Evolutionary conservation across 1,284 basidiomycete genomes (phyloP).

Genomic region (Pisolithus thermaeus): DNA sequence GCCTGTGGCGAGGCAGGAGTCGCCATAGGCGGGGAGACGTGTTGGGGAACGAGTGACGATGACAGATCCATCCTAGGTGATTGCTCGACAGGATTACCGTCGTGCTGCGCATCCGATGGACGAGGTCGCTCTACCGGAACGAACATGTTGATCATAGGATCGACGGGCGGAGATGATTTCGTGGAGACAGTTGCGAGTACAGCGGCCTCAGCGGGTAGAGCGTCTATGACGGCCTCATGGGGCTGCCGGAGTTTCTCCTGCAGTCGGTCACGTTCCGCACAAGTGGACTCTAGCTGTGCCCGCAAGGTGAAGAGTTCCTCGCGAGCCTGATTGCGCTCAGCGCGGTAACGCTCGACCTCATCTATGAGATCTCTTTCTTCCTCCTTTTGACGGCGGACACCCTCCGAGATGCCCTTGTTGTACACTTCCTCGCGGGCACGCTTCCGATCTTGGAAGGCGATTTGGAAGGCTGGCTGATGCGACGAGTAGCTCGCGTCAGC

Average conservation of each 20-base stretch:
- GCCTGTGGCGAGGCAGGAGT: slow-evolving; percentile 32
- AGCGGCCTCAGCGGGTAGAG: slow-evolving; percentile 6
- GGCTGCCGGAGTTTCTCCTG: slow-evolving; percentile 20
- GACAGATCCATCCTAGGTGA: slow-evolving; percentile 14
- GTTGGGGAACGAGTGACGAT: slow-evolving; percentile 19
- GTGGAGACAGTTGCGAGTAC: neutral
- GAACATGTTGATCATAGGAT: neutral
- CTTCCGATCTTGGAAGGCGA: slow-evolving; percentile 36
- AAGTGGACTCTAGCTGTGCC: slow-evolving; percentile 31
- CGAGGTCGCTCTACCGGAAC: slow-evolving; percentile 5
- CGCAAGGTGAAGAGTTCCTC: slow-evolving; percentile 30
- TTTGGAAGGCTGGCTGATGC: slow-evolving; percentile 32
- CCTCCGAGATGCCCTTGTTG: slow-evolving; percentile 27
- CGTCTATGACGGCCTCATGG: slow-evolving; percentile 1
- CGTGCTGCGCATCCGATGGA: slow-evolving; percentile 2
- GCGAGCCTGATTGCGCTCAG: slow-evolving; percentile 29
- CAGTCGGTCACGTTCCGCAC: slow-evolving; percentile 31
- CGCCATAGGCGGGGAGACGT: slow-evolving; percentile 19
- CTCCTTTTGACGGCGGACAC: slow-evolving; percentile 29
- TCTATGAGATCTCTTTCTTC: slow-evolving; percentile 29
- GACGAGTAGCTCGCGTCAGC: slow-evolving; percentile 33
- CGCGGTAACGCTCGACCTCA: slow-evolving; percentile 27
- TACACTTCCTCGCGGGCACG: slow-evolving; percentile 27
- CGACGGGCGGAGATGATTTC: slow-evolving; percentile 6
- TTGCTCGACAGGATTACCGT: slow-evolving; percentile 8